Conservation (phyloP, 352 stramenopile genomes). For the Pythium scleroteichum region DNA sequence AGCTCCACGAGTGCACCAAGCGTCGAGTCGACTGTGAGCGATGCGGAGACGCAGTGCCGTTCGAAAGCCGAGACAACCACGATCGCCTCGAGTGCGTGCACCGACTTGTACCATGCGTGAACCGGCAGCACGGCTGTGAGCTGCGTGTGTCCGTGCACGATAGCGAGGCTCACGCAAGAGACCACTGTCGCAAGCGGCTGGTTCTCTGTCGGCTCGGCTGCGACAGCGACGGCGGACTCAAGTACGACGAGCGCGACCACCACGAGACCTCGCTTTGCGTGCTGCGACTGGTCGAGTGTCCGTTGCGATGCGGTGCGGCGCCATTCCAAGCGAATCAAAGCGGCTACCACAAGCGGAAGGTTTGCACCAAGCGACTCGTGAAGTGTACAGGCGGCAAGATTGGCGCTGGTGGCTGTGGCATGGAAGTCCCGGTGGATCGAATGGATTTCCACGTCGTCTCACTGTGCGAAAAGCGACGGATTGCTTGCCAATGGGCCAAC, state of each 20-base stretch:
- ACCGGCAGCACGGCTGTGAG: slow-evolving; percentile 56
- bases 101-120: slow-evolving; percentile 47
- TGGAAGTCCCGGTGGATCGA: slow-evolving; percentile 43
- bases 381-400: slow-evolving; percentile 31
- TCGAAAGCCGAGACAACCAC: slow-evolving; percentile 39
- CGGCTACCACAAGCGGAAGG: slow-evolving; percentile 37
- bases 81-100: slow-evolving; percentile 34
- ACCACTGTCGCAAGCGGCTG: slow-evolving; percentile 63
- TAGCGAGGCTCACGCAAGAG: slow-evolving; percentile 34
- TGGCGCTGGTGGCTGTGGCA: slow-evolving; percentile 42
- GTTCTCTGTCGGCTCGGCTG: slow-evolving; percentile 56
- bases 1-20: slow-evolving; percentile 58
- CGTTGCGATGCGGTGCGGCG: slow-evolving; percentile 32
- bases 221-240: slow-evolving; percentile 28
- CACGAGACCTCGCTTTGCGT: slow-evolving; percentile 59
- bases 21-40: slow-evolving; percentile 54
- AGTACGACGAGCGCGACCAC: slow-evolving; percentile 42
- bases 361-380: slow-evolving; percentile 59
- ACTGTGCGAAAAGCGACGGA: slow-evolving; percentile 47
- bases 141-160: slow-evolving; percentile 41
- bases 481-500: slow-evolving; percentile 52
- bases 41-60: slow-evolving; percentile 38
- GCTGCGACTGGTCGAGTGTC: slow-evolving; percentile 46
- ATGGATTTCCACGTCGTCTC: slow-evolving; percentile 60
- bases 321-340: slow-evolving; percentile 47